A percentile compares a stretch with the other conserved stretches of the same genome.
Evolutionary conservation across 495 filamentous ascomycete species (phyloP).

Genomic region (Daldinia grandis): DNA sequence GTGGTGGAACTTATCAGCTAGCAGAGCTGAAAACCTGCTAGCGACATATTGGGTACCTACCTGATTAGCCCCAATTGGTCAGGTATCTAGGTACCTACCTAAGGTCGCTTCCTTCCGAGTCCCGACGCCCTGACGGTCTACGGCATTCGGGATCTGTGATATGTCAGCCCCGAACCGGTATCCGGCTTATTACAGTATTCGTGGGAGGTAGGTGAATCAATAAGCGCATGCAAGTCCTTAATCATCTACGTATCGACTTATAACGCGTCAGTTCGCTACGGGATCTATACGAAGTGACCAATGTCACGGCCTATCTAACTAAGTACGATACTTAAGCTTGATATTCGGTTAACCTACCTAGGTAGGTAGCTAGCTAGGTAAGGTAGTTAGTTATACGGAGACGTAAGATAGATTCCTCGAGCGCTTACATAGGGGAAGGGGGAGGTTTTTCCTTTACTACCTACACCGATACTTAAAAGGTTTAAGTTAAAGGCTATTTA

Average conservation of each 20-base stretch:
- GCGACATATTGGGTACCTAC: background rate
- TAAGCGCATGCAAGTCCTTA: too few species aligned
- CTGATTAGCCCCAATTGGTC: background rate
- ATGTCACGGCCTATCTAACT: background rate
- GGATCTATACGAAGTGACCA: background rate
- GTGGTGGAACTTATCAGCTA: background rate
- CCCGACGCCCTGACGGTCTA: conserved; percentile 16
- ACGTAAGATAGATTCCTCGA: too few species aligned
- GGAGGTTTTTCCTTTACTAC: background rate
- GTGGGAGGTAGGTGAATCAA: background rate
- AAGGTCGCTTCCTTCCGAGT: conserved; percentile 24
- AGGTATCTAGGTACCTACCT: background rate
- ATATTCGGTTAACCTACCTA: background rate
- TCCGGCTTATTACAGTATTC: conserved; percentile 20
- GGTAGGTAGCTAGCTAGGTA: background rate
- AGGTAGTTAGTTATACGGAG: background rate
- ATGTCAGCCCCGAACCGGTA: background rate
- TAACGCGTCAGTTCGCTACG: background rate
- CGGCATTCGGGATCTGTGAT: conserved; percentile 17
- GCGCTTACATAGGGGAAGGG: too few species aligned
- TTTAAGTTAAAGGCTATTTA: too few species aligned
- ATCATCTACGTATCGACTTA: too few species aligned
- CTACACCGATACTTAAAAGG: too few species aligned
- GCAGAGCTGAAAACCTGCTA: conserved; percentile 15
- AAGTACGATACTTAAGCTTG: too few species aligned